Percentiles rank a stretch among this genome's conserved stretches.
Evolutionary conservation across 225 moss, liverwort and hornwort genomes (phyloP).

Genomic region (Bryum argenteum): DNA sequence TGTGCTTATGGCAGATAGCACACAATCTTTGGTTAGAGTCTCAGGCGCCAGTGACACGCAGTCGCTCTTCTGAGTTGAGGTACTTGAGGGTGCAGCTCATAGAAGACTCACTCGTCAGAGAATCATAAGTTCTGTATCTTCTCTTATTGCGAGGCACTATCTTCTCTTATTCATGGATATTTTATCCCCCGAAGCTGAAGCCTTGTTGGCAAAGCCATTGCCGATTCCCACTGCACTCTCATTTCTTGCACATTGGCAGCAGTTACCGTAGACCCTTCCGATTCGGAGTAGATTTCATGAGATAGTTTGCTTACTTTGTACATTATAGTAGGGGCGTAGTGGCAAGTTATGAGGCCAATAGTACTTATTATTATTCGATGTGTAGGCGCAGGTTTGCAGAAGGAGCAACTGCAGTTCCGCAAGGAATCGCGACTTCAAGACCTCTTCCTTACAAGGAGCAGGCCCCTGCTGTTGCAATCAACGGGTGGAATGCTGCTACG

Average conservation of each 20-base stretch:
- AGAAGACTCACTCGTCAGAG: slow-evolving; percentile 7
- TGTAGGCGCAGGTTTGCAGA: slow-evolving; percentile 56
- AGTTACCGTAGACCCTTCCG: neutral
- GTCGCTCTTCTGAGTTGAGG: slow-evolving; percentile 63
- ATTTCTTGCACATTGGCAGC: slow-evolving; percentile 4
- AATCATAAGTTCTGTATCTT: slow-evolving; percentile 12
- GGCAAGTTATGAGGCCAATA: neutral
- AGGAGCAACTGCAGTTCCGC: slow-evolving; percentile 34
- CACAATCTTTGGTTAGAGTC: slow-evolving; percentile 52
- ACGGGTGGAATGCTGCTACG: slow-evolving; percentile 41
- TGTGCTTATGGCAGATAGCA: slow-evolving; percentile 41
- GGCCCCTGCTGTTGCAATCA: slow-evolving; percentile 17
- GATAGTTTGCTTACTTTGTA: slow-evolving; percentile 9
- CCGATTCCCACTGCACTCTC: neutral
- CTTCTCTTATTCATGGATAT: neutral
- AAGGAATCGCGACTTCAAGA: slow-evolving; percentile 29
- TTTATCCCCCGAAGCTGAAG: slow-evolving; percentile 12
- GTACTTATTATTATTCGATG: neutral
- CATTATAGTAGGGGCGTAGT: neutral
- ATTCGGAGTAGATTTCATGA: neutral
- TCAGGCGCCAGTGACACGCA: slow-evolving; percentile 50
- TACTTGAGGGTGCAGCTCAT: slow-evolving; percentile 16
- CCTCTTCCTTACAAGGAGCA: slow-evolving; percentile 38
- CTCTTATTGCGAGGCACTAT: neutral
- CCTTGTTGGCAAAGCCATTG: slow-evolving; percentile 6